phyloP scores from a whole-genome alignment of 805 yeast species.

The Barnettozyma siamensis region DNA sequence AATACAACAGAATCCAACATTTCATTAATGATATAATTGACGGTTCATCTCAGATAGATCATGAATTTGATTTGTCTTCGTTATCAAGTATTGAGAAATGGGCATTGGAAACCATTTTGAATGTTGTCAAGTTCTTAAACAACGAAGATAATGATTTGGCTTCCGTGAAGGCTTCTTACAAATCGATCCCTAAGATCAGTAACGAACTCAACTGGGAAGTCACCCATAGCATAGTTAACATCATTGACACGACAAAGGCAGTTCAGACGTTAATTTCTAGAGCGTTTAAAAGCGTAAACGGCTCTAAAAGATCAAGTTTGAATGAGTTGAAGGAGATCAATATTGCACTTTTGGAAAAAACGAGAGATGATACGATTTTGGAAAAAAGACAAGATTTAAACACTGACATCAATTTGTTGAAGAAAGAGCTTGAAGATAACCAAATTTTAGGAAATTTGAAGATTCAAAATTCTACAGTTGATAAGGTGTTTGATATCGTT shows the following conservation, averaged over 20 bases:
- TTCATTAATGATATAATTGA: constrained; percentile 12
- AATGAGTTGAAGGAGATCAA: constrained; percentile 18
- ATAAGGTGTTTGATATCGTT: constrained; percentile 17
- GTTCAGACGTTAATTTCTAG: constrained; percentile 13
- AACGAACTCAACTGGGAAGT: constrained; percentile 16
- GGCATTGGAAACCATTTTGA: constrained; percentile 14
- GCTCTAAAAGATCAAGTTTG: constrained; percentile 5
- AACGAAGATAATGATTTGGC: neutral
- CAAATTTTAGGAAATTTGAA: constrained; percentile 11
- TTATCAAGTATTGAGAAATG: constrained; percentile 19
- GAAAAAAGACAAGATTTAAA: constrained; percentile 7
- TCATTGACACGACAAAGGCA: constrained; percentile 18
- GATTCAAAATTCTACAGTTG: constrained; percentile 6
- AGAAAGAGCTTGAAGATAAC: constrained; percentile 1
- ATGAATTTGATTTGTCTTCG: constrained; percentile 6
- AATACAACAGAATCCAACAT: constrained; percentile 13
- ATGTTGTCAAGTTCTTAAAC: constrained; percentile 7
- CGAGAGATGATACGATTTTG: constrained; percentile 17
- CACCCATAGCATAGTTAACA: constrained; percentile 13
- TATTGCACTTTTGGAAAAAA: constrained; percentile 7
- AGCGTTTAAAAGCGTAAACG: constrained; percentile 1
- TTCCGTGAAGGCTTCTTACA: constrained; percentile 4
- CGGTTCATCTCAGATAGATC: constrained; percentile 7
- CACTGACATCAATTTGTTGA: neutral
- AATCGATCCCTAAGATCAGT: constrained; percentile 11